Base-by-base conservation (phyloP, 2,329 filamentous ascomycete genomes). In the Pestalotiopsis fici region DNA sequence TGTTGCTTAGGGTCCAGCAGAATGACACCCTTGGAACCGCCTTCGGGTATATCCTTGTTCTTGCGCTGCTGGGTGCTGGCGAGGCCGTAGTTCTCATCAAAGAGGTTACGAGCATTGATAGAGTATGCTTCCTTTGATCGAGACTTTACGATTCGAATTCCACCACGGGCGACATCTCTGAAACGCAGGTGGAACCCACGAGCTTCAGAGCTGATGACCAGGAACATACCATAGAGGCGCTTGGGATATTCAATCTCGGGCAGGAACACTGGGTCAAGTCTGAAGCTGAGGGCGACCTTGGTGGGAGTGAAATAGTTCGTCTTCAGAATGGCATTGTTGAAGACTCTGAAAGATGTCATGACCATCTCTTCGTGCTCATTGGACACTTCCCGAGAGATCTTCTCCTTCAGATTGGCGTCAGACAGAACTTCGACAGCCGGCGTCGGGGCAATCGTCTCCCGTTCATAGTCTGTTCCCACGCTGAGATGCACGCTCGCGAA, bases 31-130 rank as follows among this genome's bases (percentile, higher is more conserved):
- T 99, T 99, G 75, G 95, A 97, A 66, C 96, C 96, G 71, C 96
- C 96, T 83, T 99, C 96, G 2, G 96, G 96, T 64, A 99, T 99
- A 76, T 99, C 96, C 86, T 99, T 99, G 87, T 99, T 99, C 88
- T 99, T 99, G 77, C 96, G 93, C 83, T 99, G 96, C 82, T 99
- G 96, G 0, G 96, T 99, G 82, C 97, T 98, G 71, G 96, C 95
- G 69, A 99, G 88, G 71, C 96, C 97, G 82, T 99, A 99, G 83
- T 99, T 99, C 84, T 99, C 96, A 74, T 99, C 96, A 75, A 99
- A 99, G 70, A 99, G 87, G 67, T 94, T 97, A 68, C 96, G 92
- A 47, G 95, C 95, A 78, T 99, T 99, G 85, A 98, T 98, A 69
- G 91, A 88, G 78, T 98, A 99, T 2, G 95, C 93, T 80, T 99